Conservation (phyloP, 331 rosid genomes). For the Phaseolus coccineus region DNA sequence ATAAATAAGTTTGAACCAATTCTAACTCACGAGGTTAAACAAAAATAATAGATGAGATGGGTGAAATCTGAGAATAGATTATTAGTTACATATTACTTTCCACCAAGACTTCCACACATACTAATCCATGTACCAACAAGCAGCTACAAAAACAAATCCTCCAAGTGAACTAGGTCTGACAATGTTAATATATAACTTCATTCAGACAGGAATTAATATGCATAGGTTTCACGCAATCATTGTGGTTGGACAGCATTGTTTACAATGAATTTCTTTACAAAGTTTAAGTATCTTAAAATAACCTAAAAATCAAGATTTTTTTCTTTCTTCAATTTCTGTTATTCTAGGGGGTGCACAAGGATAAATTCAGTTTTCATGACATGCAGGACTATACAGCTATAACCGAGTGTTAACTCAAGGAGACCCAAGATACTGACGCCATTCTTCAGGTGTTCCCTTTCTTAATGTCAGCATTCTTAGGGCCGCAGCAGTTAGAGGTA, state of each 20-base stretch:
- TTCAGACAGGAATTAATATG: conserved; percentile 36
- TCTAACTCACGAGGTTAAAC: background rate
- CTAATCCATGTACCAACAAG: conserved; percentile 39
- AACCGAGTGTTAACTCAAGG: conserved; percentile 45
- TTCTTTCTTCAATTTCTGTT: background rate
- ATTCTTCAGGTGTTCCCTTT: conserved; percentile 91
- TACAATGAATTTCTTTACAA: conserved; percentile 15
- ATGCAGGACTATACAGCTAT: conserved; percentile 29
- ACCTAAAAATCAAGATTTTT: conserved; percentile 11
- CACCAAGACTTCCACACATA: background rate
- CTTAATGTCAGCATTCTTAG: conserved; percentile 69
- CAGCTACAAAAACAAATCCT: background rate
- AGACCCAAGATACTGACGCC: conserved; percentile 90
- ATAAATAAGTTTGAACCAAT: background rate
- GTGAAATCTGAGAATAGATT: conserved; percentile 14
- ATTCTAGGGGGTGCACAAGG: background rate
- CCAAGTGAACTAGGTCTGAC: conserved; percentile 27
- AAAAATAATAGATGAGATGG: conserved; percentile 15
- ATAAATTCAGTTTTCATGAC: conserved; percentile 38
- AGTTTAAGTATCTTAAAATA: conserved; percentile 31
- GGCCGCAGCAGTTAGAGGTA: conserved; percentile 89
- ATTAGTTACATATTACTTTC: conserved; percentile 13
- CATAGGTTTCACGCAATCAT: conserved; percentile 43
- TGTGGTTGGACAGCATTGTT: conserved; percentile 30
- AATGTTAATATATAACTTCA: conserved; percentile 7